A percentile compares a stretch with the other conserved stretches of the same genome.
Evolutionary conservation across 768 basidiomycete species (phyloP).

Genomic region (Cystofilobasidium ferigula): DNA sequence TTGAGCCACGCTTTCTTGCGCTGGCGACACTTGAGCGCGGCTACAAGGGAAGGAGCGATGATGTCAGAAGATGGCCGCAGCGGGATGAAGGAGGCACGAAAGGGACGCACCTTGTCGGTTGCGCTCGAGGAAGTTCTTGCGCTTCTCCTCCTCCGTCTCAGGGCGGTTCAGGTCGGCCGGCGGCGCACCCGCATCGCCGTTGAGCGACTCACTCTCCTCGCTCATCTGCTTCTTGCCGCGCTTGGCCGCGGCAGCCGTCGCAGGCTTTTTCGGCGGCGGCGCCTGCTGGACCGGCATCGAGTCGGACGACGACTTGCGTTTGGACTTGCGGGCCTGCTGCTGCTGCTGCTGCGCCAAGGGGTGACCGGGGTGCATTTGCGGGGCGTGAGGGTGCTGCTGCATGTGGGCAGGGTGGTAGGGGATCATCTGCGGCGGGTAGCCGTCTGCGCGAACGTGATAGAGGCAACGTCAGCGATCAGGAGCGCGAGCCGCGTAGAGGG

Average conservation of each 20-base stretch:
- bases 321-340: background rate
- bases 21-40: conserved; percentile 96
- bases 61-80: background rate
- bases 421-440: background rate
- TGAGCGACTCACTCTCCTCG: conserved; percentile 34
- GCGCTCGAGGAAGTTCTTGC: conserved; percentile 89
- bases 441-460: background rate
- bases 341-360: background rate
- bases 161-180: conserved; percentile 38
- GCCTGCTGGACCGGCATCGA: background rate
- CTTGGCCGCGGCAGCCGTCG: conserved; percentile 2
- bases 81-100: conserved; percentile 2
- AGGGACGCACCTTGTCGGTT: conserved; percentile 79
- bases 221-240: conserved; percentile 48
- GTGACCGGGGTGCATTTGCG: conserved; percentile 2
- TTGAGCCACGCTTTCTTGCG: conserved; percentile 97
- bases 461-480: background rate
- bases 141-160: conserved; percentile 96
- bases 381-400: conserved; percentile 10
- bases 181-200: background rate
- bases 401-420: background rate
- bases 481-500: background rate
- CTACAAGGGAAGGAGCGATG: conserved; percentile 41
- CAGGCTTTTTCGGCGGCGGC: conserved; percentile 1
- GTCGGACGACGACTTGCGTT: conserved; percentile 18